phyloP scores from a whole-genome alignment of 1,139 yeast genomes.

The Diutina rugosa region DNA sequence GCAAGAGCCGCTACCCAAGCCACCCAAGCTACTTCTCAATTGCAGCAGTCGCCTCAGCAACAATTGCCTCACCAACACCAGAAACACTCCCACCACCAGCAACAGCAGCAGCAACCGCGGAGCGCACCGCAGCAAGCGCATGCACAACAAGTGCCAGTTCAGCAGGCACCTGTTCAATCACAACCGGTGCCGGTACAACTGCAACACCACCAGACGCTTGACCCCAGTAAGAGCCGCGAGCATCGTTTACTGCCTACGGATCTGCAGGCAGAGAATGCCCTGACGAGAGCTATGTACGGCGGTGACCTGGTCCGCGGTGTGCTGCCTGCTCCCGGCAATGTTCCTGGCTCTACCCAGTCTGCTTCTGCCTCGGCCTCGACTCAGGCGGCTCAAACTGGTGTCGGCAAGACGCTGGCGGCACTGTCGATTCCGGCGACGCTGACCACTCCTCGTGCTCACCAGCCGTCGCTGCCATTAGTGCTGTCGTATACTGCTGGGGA shows the following conservation, averaged over 20 bases:
- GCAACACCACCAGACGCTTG: background rate
- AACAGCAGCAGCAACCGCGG: background rate
- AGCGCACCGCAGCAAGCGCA: too few species aligned
- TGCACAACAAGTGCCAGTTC: background rate
- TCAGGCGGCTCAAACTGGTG: background rate
- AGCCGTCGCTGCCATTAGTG: background rate
- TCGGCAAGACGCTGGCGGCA: background rate
- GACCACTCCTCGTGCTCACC: background rate
- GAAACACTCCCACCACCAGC: background rate
- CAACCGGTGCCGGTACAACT: background rate
- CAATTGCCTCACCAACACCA: background rate
- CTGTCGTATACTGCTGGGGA: background rate
- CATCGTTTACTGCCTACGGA: background rate
- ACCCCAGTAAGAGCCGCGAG: background rate
- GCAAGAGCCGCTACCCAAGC: background rate
- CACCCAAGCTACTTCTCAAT: too few species aligned
- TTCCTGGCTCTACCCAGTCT: too few species aligned
- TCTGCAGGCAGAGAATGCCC: background rate
- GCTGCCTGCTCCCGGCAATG: background rate
- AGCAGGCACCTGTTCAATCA: background rate
- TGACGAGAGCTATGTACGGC: background rate
- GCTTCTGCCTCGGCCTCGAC: background rate
- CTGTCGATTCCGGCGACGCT: background rate
- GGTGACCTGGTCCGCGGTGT: background rate
- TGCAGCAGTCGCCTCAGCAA: background rate